phyloP scores from a whole-genome alignment of 768 basidiomycete genomes.

The Pisolithus sp. region DNA sequence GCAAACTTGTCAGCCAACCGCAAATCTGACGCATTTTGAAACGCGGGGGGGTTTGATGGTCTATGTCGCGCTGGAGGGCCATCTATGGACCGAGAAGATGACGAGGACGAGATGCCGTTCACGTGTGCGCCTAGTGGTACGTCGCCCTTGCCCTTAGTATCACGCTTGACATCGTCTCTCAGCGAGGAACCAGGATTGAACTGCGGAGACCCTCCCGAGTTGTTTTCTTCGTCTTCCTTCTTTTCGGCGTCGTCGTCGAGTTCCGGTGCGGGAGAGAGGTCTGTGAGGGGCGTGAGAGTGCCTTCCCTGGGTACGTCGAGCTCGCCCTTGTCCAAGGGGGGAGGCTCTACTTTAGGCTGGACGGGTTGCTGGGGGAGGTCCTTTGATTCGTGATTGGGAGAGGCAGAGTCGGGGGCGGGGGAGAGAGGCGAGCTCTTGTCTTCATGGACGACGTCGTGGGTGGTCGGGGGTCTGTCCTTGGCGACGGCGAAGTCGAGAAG shows the following conservation, averaged over 20 bases:
- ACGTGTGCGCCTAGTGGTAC: constrained; percentile 7
- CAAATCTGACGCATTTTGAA: constrained; percentile 17
- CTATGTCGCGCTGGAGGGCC: constrained; percentile 18
- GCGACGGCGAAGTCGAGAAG: constrained; percentile 4
- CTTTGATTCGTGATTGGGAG: constrained; percentile 26
- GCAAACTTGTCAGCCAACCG: constrained; percentile 19
- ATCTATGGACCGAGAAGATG: constrained; percentile 12
- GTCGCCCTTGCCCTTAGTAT: constrained; percentile 12
- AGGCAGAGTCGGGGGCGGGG: constrained; percentile 43
- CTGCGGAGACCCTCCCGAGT: constrained; percentile 10
- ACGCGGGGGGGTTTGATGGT: constrained; percentile 10
- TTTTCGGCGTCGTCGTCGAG: constrained; percentile 35
- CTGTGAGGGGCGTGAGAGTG: constrained; percentile 67
- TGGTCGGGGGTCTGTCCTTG: constrained; percentile 12
- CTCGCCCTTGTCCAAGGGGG: constrained; percentile 24
- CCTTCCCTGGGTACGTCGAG: constrained; percentile 34
- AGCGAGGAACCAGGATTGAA: constrained; percentile 11
- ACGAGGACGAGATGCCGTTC: constrained; percentile 17
- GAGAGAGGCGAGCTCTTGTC: constrained; percentile 55
- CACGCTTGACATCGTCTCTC: constrained; percentile 6
- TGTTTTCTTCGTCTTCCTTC: constrained; percentile 33
- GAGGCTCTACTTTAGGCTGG: constrained; percentile 12
- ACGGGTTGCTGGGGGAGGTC: constrained; percentile 12
- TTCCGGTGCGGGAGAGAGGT: constrained; percentile 64
- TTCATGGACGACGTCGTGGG: constrained; percentile 15